Evolutionary conservation across 768 basidiomycete genomes (phyloP), one percentile per base, ranked within the genome.

Genomic region (Lentinula sp.): DNA sequence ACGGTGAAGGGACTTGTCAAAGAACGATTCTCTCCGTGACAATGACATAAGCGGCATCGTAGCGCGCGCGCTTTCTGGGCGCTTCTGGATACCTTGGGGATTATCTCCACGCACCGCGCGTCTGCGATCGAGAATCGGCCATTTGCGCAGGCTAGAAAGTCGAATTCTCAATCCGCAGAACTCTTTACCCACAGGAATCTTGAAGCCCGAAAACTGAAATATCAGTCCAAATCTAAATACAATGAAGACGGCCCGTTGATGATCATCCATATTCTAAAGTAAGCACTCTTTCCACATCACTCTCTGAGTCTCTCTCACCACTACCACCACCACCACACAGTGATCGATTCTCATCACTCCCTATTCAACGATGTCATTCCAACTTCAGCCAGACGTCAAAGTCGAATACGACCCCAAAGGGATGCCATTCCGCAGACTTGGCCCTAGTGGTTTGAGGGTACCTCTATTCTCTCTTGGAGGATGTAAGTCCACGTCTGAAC

Each of bases 381-480:
- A 60, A 12, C 50, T 58, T 16, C 55, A 62, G 15, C 45, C 58
- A 39, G 49, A 51, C 18, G 63, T 66, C 32, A 64, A 62, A 37
- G 46, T 64, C 33, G 67, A 68, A 50, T 79, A 70, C 65, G 72
- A 78, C 57, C 63, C 73, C 35, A 79, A 79, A 68, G 67, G 70
- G 63, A 79, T 79, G 78, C 74, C 70, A 23, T 79, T 77, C 68
- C 70, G 79, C 46, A 72, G 79, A 63, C 72, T 84, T 18, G 83
- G 83, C 23, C 68, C 74, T 49, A 76, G 74, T 50, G 83, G 83
- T 32, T 72, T 84, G 37, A 74, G 80, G 56, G 84, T 86, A 18
- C 80, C 82, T 28, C 67, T 82, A 52, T 79, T 86, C 72, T 80
- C 79, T 3, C 76, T 83, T 59, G 85, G 84, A 58, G 81, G 80